phyloP scores from a whole-genome alignment of 2,329 filamentous ascomycete species.

The Fonsecaea nubica region DNA sequence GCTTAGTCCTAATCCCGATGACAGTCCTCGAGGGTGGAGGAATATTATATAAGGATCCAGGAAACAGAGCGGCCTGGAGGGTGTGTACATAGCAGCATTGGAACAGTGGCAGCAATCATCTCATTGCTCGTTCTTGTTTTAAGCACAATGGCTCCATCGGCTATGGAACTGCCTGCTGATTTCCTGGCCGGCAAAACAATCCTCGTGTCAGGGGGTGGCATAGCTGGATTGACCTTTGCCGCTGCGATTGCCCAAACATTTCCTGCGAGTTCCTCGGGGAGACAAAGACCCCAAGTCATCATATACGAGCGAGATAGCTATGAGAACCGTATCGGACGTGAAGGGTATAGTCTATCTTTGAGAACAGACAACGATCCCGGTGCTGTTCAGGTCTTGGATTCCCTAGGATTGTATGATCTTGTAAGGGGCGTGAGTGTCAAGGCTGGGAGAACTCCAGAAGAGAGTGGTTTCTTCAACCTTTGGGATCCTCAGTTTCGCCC shows the following conservation, averaged over 20 bases:
- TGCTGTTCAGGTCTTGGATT: constrained; percentile 41
- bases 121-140: background rate
- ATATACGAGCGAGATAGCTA: constrained; percentile 54
- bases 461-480: constrained; percentile 32
- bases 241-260: constrained; percentile 51
- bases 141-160: background rate
- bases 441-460: background rate
- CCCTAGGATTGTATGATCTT: constrained; percentile 40
- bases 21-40: background rate
- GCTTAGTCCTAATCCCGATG: background rate
- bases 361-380: constrained; percentile 38
- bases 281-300: constrained; percentile 44
- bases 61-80: background rate
- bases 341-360: constrained; percentile 42
- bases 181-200: constrained; percentile 49
- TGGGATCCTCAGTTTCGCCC: constrained; percentile 35
- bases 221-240: constrained; percentile 54
- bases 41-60: background rate
- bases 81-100: background rate
- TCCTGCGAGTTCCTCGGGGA: constrained; percentile 38
- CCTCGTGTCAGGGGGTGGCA: constrained; percentile 51
- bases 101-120: background rate
- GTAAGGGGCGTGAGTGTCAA: constrained; percentile 35
- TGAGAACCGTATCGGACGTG: constrained; percentile 40
- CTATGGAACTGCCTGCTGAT: background rate